Percentiles rank a stretch among this genome's conserved stretches.
Evolutionary conservation across 495 filamentous ascomycete genomes (phyloP).

Genomic region (Penicillium atrosanguineum): DNA sequence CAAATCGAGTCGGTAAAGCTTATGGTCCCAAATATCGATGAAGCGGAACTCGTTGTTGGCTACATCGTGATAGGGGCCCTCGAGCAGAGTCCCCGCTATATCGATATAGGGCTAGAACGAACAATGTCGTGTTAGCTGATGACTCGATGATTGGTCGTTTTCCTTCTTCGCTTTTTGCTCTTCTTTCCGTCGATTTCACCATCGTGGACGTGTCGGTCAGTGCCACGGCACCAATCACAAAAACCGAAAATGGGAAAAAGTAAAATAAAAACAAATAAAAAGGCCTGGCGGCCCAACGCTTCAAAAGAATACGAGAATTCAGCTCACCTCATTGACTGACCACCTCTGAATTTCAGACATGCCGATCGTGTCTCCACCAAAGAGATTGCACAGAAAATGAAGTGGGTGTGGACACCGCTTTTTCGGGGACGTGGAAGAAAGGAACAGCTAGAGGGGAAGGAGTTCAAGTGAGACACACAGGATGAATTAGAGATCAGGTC

Average conservation of each 20-base stretch:
- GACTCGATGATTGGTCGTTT: conserved; percentile 15
- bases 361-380: conserved; percentile 16
- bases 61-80: conserved; percentile 78
- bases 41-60: conserved; percentile 73
- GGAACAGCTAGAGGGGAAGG: conserved; percentile 1
- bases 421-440: background rate
- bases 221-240: conserved; percentile 3
- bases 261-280: too few species aligned
- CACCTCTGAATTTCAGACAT: conserved; percentile 41
- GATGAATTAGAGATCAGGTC: background rate
- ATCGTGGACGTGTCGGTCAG: background rate
- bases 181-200: background rate
- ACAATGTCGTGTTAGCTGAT: conserved; percentile 3
- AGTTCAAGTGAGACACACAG: background rate
- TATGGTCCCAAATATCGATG: conserved; percentile 81
- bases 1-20: conserved; percentile 73
- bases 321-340: conserved; percentile 43
- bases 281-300: background rate
- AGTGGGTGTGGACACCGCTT: conserved; percentile 6
- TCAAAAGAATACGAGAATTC: conserved; percentile 6
- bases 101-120: conserved; percentile 66
- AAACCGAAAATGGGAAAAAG: conserved; percentile 7
- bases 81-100: conserved; percentile 70
- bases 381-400: background rate
- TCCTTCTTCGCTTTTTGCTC: background rate